Evolutionary conservation across 2,329 filamentous ascomycete species (phyloP), one percentile per base, ranked within the genome.

Genomic region (Drechslera avenae): DNA sequence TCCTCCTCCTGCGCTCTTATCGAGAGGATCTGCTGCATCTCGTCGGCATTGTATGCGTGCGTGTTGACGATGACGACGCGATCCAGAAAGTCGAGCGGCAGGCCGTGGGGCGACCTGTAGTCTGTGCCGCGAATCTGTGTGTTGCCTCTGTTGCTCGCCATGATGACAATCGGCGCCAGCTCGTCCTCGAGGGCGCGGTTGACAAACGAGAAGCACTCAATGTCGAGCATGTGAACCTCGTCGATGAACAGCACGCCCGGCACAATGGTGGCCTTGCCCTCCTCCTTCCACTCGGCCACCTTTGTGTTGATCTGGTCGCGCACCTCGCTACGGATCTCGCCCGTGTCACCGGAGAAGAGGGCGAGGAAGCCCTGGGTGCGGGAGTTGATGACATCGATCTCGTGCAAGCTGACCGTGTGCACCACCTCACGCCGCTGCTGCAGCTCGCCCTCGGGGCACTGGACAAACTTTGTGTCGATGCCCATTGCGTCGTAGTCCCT

Each of bases 401-500:
- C 94, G 77, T 99, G 94, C 10, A 99, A 84, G 23, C 89, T 93
- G 54, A 99, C 94, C 0, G 94, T 99, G 76, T 99, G 94, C 5
- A 97, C 89, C 2, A 96, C 91, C 77, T 99, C 94, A 74, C 95
- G 94, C 64, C 94, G 90, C 75, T 96, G 95, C 76, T 99, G 94
- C 31, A 99, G 83, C 79, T 99, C 94, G 64, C 94, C 94, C 69
- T 99, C 94, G 2, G 94, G 94, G 73, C 93, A 97, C 75, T 97
- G 92, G 33, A 99, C 85, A 74, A 97, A 99, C 75, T 97, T 97
- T 63, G 93, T 97, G 74, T 99, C 94, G 40, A 91, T 90, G 39
- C 94, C 94, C 92, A 99, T 97, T 42, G 94, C 94, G 76, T 99
- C 94, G 82, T 99, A 99, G 77, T 99, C 94, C 73, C 94, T 86